These are phyloP conservation scores for Macrotyloma uniflorum DNA, from an alignment of 306 rosid genomes.

Conservation along the genomic window DNA sequence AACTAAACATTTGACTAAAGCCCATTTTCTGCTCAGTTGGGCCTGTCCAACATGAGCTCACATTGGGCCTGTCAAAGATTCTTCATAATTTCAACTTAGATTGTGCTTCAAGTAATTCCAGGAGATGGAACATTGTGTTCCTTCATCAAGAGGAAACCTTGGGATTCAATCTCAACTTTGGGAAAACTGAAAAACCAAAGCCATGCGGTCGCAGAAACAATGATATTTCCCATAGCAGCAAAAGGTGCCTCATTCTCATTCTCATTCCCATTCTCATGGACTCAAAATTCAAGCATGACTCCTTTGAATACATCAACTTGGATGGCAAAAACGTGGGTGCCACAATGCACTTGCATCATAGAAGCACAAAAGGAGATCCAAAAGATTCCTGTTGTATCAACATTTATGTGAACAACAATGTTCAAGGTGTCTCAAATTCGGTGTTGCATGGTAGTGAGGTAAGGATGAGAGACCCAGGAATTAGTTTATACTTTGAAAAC, in stretches of 20 bases:
- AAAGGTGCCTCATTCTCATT: no score
- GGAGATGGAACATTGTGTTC: constrained; percentile 21
- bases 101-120: constrained; percentile 42
- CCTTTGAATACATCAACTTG: constrained; percentile 50
- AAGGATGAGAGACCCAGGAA: constrained; percentile 50
- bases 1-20: no score
- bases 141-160: constrained; percentile 47
- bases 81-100: constrained; percentile 11
- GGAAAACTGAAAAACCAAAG: constrained; percentile 17
- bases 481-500: constrained; percentile 42
- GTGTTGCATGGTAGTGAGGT: constrained; percentile 49
- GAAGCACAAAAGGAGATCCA: constrained; percentile 42
- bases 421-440: constrained; percentile 53
- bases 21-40: no score
- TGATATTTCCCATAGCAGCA: background rate
- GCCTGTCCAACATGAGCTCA: no score
- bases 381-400: constrained; percentile 52
- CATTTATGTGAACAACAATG: constrained; percentile 54
- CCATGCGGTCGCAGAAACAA: background rate
- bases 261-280: no score
- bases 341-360: constrained; percentile 43
- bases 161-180: constrained; percentile 4
- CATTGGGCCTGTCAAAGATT: background rate
- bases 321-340: constrained; percentile 52
- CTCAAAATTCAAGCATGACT: constrained; percentile 36